Conservation (phyloP, 495 filamentous ascomycete genomes). For the Podospora fimiseda region DNA sequence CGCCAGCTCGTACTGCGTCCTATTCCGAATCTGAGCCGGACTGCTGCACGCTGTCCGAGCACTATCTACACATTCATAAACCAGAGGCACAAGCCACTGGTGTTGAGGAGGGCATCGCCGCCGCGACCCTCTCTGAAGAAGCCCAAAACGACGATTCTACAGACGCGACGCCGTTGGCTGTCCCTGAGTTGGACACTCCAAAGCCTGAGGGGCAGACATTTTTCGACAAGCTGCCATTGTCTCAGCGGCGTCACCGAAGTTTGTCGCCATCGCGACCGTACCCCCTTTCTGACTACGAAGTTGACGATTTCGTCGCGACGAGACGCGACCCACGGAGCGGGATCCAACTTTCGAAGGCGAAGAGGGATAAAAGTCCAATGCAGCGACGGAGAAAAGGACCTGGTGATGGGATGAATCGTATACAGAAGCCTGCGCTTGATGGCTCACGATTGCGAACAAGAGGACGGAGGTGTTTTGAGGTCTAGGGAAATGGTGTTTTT, state of each 20-base stretch:
- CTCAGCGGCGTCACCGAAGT: slow-evolving; percentile 24
- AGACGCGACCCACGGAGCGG: slow-evolving; percentile 19
- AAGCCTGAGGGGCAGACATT: slow-evolving; percentile 26
- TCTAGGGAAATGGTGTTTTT: slow-evolving; percentile 17
- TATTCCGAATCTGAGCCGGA: slow-evolving; percentile 42
- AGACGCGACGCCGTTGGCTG: slow-evolving; percentile 1
- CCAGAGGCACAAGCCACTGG: slow-evolving; percentile 23
- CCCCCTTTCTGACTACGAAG: slow-evolving; percentile 19
- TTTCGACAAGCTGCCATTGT: slow-evolving; percentile 21
- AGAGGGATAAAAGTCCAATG: slow-evolving; percentile 25
- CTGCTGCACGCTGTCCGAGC: slow-evolving; percentile 18
- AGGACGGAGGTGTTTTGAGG: slow-evolving; percentile 24
- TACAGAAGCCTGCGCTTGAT: slow-evolving; percentile 35
- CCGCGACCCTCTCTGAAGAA: slow-evolving; percentile 7
- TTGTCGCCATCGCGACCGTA: slow-evolving; percentile 26
- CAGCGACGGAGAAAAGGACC: slow-evolving; percentile 30
- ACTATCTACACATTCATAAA: slow-evolving; percentile 1
- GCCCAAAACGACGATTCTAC: not conserved
- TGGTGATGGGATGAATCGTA: slow-evolving; percentile 28
- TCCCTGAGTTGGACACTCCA: slow-evolving; percentile 37
- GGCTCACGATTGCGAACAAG: slow-evolving; percentile 28
- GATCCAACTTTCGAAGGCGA: slow-evolving; percentile 11
- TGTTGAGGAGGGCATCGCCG: slow-evolving; percentile 11
- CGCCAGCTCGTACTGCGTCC: slow-evolving; percentile 37
- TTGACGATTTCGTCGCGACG: slow-evolving; percentile 12